A percentile compares a stretch with the other conserved stretches of the same genome.
These are phyloP conservation scores for Pseudoneurospora amorphoporcata DNA, from an alignment of 495 filamentous ascomycete species.

Conservation along the genomic window DNA sequence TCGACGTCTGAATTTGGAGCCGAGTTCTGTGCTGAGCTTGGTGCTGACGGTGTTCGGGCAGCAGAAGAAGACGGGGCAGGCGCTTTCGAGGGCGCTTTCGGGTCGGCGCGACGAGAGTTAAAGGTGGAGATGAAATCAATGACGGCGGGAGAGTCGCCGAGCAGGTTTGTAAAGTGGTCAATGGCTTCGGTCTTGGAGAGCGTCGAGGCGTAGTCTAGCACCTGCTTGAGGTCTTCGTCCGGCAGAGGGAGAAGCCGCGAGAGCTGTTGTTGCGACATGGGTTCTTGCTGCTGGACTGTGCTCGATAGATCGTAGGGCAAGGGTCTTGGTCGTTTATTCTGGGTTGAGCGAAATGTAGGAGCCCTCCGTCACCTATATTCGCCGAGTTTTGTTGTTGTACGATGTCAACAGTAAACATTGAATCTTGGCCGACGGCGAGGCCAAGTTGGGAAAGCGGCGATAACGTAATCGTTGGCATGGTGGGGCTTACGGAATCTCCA, in stretches of 20 bases:
- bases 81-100: conserved; percentile 12
- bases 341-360: not conserved
- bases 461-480: not conserved
- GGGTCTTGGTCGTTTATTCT: too few species aligned
- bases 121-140: conserved; percentile 90
- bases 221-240: conserved; percentile 68
- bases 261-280: conserved; percentile 58
- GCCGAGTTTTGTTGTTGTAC: not conserved
- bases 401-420: not conserved
- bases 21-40: conserved; percentile 15
- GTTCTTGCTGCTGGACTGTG: not conserved
- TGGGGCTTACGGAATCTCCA: not conserved
- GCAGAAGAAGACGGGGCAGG: not conserved
- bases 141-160: conserved; percentile 76
- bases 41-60: conserved; percentile 1
- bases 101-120: conserved; percentile 57
- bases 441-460: not conserved
- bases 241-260: conserved; percentile 72
- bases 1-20: conserved; percentile 10
- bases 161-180: conserved; percentile 75
- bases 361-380: not conserved
- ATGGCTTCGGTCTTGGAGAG: conserved; percentile 61
- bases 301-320: too few species aligned
- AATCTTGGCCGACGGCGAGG: not conserved
- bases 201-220: conserved; percentile 66